A percentile compares a stretch with the other conserved stretches of the same genome.
phyloP scores from a whole-genome alignment of 805 yeast species.

The Metschnikowia borealis region DNA sequence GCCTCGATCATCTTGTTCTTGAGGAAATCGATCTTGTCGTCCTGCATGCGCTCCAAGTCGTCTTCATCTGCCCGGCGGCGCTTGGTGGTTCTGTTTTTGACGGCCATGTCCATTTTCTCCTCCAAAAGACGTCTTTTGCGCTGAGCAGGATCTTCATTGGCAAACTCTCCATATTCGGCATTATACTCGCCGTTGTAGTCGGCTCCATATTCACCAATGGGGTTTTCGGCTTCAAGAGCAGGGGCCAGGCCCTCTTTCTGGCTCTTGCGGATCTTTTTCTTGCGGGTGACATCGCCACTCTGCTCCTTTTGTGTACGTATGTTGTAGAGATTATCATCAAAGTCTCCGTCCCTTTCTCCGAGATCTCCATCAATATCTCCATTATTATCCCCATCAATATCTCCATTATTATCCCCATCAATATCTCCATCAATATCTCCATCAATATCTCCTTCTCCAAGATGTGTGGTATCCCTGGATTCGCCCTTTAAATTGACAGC shows the following conservation, averaged over 20 bases:
- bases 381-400: not conserved
- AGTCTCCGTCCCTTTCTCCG: not conserved
- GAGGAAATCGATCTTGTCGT: constrained; percentile 76
- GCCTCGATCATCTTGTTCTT: constrained; percentile 89
- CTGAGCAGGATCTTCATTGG: constrained; percentile 33
- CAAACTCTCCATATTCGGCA: constrained; percentile 6
- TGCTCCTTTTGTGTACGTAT: constrained; percentile 14
- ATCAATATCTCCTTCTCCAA: too few species aligned
- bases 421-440: too few species aligned
- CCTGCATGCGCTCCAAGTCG: constrained; percentile 92
- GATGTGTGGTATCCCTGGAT: too few species aligned
- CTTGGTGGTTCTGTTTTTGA: constrained; percentile 58
- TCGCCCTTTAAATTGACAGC: too few species aligned
- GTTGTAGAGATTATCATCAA: constrained; percentile 16
- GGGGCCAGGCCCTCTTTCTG: constrained; percentile 5
- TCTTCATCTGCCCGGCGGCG: constrained; percentile 79
- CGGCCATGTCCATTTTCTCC: constrained; percentile 71
- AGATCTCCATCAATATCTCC: too few species aligned
- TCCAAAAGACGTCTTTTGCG: constrained; percentile 74
- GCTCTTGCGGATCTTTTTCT: constrained; percentile 18
- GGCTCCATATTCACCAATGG: constrained; percentile 1
- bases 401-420: too few species aligned
- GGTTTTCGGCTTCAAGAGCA: constrained; percentile 9
- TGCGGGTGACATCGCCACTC: constrained; percentile 16
- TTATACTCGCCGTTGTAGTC: not conserved